Base-by-base conservation (phyloP, 1,284 basidiomycete genomes). In the Moesziomyces antarcticus region DNA sequence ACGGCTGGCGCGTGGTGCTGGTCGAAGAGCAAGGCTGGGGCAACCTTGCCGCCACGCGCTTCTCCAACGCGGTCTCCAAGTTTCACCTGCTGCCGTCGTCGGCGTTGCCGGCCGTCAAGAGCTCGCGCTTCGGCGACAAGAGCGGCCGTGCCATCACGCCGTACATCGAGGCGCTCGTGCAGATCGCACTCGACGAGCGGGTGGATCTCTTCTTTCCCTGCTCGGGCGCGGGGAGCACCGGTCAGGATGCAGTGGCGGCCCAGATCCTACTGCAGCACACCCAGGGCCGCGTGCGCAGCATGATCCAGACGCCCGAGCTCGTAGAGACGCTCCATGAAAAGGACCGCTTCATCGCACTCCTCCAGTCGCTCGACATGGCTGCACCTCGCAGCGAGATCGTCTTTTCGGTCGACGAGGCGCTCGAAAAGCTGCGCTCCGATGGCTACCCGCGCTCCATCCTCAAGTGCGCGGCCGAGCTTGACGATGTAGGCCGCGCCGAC, bases 21-120 rank as follows among this genome's bases (percentile, higher is more conserved):
- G 85, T 85, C 14, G 85, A 86, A 55, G 85, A 86, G 71, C 68
- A 69, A 35, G 83, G 82, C 5, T 86, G 85, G 85, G 84, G 85
- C 25, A 81, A 83, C 18, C 69, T 83, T 5, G 85, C 85, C 46
- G 84, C 85, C 2, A 73, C 85, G 49, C 82, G 84, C 41, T 85
- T 84, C 74, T 85, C 85, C 7, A 67, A 77, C 33, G 73, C 82
- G 11, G 77, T 85, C 5, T 76, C 82, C 24, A 46, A 50, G 0
- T 78, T 78, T 33, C 61, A 59, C 21, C 59, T 74, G 4, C 48
- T 80, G 1, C 76, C 83, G 1, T 37, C 62, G 6, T 64, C 65
- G 6, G 65, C 61, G 10, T 42, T 60, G 1, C 30, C 54, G 0
- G 47, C 70, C 5, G 40, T 9, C 10, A 58, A 53, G 25, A 22